These are phyloP conservation scores for Lodderomyces margitis DNA, from an alignment of 1,139 yeast species.

Conservation along the genomic window DNA sequence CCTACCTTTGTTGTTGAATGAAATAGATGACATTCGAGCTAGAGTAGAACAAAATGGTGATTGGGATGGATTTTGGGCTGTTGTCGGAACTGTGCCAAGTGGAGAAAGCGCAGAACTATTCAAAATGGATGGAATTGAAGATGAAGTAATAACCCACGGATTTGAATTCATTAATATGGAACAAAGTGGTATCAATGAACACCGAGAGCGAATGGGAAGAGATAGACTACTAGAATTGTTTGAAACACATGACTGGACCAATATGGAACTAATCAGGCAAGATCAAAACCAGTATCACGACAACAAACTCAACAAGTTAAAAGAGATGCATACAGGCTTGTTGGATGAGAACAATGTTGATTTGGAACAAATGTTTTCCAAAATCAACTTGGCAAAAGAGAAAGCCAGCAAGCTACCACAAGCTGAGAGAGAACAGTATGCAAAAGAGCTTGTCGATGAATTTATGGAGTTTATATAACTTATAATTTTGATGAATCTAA, in stretches of 20 bases:
- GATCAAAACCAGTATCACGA: conserved; percentile 16
- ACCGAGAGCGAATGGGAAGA: conserved; percentile 25
- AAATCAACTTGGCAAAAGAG: conserved; percentile 31
- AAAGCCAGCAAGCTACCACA: conserved; percentile 22
- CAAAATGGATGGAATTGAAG: conserved; percentile 27
- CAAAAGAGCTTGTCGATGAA: conserved; percentile 34
- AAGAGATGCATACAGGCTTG: conserved; percentile 21
- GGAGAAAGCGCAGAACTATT: conserved; percentile 7
- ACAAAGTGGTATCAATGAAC: conserved; percentile 26
- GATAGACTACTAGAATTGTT: conserved; percentile 36
- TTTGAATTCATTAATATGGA: conserved; percentile 30
- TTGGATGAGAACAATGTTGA: conserved; percentile 20
- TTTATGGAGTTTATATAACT: conserved; percentile 34
- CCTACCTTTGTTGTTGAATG: conserved; percentile 18
- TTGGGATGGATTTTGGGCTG: conserved; percentile 26
- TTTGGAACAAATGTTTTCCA: conserved; percentile 26
- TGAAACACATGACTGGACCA: conserved; percentile 42
- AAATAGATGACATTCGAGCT: conserved; percentile 18
- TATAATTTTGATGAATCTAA: conserved; percentile 15
- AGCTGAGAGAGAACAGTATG: conserved; percentile 29
- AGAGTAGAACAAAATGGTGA: conserved; percentile 15
- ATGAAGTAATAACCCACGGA: conserved; percentile 27
- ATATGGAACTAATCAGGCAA: conserved; percentile 16
- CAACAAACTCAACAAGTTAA: conserved; percentile 23
- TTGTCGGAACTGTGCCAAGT: conserved; percentile 21